Percentiles rank a stretch among this genome's conserved stretches.
Evolutionary conservation across 2,329 filamentous ascomycete genomes (phyloP).

Genomic region (Aspergillus fumigatus): DNA sequence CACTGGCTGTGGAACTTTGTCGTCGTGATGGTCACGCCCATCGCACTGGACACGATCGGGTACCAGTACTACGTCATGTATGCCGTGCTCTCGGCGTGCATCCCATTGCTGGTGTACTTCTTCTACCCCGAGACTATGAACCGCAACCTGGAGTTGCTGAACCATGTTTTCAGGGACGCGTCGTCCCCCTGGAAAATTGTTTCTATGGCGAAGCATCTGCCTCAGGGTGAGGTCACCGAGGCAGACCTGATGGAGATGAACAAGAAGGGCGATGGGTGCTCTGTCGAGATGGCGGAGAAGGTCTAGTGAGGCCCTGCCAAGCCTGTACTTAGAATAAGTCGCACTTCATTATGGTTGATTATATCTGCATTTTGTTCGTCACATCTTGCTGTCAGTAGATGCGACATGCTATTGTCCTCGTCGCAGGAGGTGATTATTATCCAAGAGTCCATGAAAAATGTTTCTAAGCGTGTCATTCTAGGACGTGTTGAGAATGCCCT

Average conservation of each 20-base stretch:
- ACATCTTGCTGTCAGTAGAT: not conserved
- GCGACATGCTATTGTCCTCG: too few species aligned
- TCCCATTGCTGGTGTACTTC: slow-evolving; percentile 50
- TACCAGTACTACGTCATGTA: slow-evolving; percentile 53
- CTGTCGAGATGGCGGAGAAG: not conserved
- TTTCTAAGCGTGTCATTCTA: too few species aligned
- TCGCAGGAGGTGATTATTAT: too few species aligned
- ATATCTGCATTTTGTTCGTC: not conserved
- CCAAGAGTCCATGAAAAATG: too few species aligned
- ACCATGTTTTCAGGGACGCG: slow-evolving; percentile 51
- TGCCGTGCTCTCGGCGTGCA: slow-evolving; percentile 39
- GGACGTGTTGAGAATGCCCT: too few species aligned
- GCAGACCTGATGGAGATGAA: slow-evolving; percentile 4
- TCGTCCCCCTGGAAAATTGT: slow-evolving; percentile 19
- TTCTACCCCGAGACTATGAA: slow-evolving; percentile 57
- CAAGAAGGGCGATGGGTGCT: not conserved
- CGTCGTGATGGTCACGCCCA: slow-evolving; percentile 61
- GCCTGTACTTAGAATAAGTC: too few species aligned
- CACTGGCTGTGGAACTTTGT: slow-evolving; percentile 59
- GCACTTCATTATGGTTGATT: not conserved
- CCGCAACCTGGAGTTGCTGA: slow-evolving; percentile 62
- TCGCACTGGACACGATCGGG: slow-evolving; percentile 51
- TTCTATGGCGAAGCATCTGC: slow-evolving; percentile 18
- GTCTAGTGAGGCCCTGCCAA: not conserved
- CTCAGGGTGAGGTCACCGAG: slow-evolving; percentile 18